Base-by-base conservation (phyloP, 108 stramenopile genomes). In the Skeletonema potamos region DNA sequence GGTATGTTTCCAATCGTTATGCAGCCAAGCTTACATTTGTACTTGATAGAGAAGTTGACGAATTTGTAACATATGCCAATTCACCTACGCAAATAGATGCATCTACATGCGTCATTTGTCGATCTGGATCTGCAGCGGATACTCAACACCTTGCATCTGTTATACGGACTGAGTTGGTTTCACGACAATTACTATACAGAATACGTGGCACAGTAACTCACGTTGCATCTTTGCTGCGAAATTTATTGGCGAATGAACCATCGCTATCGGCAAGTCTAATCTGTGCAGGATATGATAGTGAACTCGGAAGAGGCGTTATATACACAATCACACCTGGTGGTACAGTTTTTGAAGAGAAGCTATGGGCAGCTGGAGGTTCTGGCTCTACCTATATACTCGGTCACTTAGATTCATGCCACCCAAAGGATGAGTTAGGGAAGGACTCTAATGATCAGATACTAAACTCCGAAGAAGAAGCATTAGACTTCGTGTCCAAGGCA, bases 71-170 rank as follows among this genome's bases (percentile, higher is more conserved):
- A 0, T 59, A 30, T 17, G 58, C 30, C 6, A 34, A 20, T 34
- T 15, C n/a, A 8, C 13, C 36, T 24, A n/a, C 6, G 6, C 6
- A 24, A 22, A 26, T 57, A 59, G 79, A 81, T 17, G 74, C 79
- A 62, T 82, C 81, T 2, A 84, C 86, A n/a, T 90, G 87, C 74
- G 83, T 89, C 32, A 67, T 95, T 26, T 87, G 87, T 54, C 86
- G 93, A 41, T 90, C 89, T 6, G 93, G 93, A 6, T 90, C 89
- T 76, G 91, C 93, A 6, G 91, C 93, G 27, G 91, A 95, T 76
- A 95, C 93, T 1, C 93, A 95, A 69, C 70, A 66, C 57, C 69
- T 95, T 39, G 82, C 87, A 6, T 62, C 74, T 13, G 39, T 72
- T 9, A 72, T 87, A 4, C 66, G 73, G 32, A 51, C 67, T 17